Evolutionary conservation across 2,329 filamentous ascomycete genomes (phyloP).

Genomic region (Scedosporium apiospermum): DNA sequence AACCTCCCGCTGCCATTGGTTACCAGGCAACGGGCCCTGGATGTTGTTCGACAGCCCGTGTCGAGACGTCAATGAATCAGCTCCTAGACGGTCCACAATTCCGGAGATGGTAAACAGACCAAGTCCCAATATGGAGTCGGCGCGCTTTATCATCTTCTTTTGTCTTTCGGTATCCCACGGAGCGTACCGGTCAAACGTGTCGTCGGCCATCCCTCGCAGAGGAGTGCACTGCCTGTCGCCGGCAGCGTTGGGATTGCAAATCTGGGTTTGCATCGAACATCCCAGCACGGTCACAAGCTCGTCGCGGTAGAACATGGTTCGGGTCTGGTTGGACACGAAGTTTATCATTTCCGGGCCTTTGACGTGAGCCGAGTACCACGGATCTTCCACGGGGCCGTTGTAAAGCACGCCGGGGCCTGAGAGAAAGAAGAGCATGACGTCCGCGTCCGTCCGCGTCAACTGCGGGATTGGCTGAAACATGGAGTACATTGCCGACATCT

Average conservation of each 20-base stretch:
- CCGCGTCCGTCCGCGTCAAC: not conserved
- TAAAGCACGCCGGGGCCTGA: not conserved
- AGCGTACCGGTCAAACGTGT: not conserved
- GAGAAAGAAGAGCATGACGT: conserved; percentile 2
- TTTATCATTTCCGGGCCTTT: not conserved
- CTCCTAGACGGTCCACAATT: not conserved
- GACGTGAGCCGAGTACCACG: not conserved
- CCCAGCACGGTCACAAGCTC: not conserved
- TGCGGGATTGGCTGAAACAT: not conserved
- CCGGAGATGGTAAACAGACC: not conserved
- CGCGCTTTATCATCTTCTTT: not conserved
- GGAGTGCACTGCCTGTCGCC: not conserved
- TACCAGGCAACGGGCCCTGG: not conserved
- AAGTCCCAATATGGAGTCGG: not conserved
- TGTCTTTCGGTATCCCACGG: not conserved
- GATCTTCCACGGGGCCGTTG: not conserved
- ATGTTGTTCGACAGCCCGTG: not conserved
- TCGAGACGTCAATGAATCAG: not conserved
- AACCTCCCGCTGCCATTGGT: not conserved
- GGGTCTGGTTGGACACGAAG: not conserved
- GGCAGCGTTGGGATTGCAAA: not conserved
- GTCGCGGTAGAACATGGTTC: not conserved
- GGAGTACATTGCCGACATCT: not conserved
- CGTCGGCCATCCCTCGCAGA: not conserved
- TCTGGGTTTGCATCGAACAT: not conserved